phyloP scores from a whole-genome alignment of 2,329 filamentous ascomycete genomes.

The Plenodomus lindquistii region DNA sequence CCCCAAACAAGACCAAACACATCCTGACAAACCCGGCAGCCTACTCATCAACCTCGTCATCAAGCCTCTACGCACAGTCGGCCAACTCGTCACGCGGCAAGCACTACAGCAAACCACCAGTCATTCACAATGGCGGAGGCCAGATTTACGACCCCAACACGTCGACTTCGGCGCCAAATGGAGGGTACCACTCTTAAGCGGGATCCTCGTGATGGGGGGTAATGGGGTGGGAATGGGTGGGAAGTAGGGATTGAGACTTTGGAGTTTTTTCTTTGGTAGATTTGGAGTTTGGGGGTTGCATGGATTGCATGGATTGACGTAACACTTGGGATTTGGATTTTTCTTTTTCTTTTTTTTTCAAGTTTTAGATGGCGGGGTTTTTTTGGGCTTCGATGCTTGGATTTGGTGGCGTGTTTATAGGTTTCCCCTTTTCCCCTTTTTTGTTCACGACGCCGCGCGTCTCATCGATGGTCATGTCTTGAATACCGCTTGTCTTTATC shows the following conservation, averaged over 20 bases:
- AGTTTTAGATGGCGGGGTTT: background rate
- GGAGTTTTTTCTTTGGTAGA: background rate
- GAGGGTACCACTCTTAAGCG: conserved; percentile 27
- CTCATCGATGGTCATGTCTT: no score
- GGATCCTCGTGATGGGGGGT: background rate
- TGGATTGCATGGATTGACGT: conserved; percentile 1
- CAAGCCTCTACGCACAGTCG: conserved; percentile 31
- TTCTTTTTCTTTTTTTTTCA: background rate
- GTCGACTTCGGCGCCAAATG: conserved; percentile 31
- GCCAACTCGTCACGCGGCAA: conserved; percentile 24
- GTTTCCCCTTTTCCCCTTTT: no score
- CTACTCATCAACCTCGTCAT: conserved; percentile 23
- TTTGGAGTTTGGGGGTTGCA: conserved; percentile 2
- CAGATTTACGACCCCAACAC: conserved; percentile 33
- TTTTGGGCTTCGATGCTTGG: no score
- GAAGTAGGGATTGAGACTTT: background rate
- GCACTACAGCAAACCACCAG: conserved; percentile 34
- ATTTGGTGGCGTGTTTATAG: no score
- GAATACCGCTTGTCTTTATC: no score
- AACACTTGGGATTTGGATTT: no score
- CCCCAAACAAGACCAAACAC: conserved; percentile 7
- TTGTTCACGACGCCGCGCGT: no score
- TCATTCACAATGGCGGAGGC: conserved; percentile 38
- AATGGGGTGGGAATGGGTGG: background rate
- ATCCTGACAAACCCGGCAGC: conserved; percentile 3